phyloP scores from a whole-genome alignment of 1,284 basidiomycete genomes.

The Ganoderma lingzhi region DNA sequence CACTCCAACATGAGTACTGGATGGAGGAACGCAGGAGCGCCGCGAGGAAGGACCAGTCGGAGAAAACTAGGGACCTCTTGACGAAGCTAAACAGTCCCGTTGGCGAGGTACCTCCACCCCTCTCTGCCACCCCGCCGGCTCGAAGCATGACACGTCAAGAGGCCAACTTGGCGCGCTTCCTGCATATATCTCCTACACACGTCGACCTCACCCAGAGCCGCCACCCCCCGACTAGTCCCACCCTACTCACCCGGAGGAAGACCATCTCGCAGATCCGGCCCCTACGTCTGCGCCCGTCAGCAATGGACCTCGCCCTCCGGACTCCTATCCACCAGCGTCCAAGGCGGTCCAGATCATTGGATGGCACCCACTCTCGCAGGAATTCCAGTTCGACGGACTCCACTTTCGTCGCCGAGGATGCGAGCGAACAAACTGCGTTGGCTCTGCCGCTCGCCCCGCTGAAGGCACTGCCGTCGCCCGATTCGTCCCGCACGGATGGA shows the following conservation, averaged over 20 bases:
- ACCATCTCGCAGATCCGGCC: constrained; percentile 35
- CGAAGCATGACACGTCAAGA: constrained; percentile 23
- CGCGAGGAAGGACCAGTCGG: constrained; percentile 45
- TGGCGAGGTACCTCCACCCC: constrained; percentile 10
- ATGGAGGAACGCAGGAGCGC: constrained; percentile 54
- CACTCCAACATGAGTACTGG: constrained; percentile 57
- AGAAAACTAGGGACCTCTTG: constrained; percentile 25
- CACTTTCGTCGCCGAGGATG: constrained; percentile 23
- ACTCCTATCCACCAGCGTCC: constrained; percentile 20
- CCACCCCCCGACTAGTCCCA: constrained; percentile 14
- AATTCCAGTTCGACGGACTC: constrained; percentile 27
- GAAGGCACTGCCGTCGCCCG: constrained; percentile 16
- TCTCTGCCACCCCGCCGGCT: constrained; percentile 13
- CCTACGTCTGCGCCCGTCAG: constrained; percentile 33
- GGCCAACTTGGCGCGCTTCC: constrained; percentile 33
- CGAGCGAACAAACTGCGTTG: constrained; percentile 18
- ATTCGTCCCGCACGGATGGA: constrained; percentile 19
- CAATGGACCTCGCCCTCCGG: constrained; percentile 26
- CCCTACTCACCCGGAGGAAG: constrained; percentile 22
- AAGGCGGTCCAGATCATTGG: constrained; percentile 27
- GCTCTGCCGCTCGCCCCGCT: constrained; percentile 6
- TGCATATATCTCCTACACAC: constrained; percentile 36
- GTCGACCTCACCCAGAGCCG: constrained; percentile 20
- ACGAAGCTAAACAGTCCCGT: constrained; percentile 27
- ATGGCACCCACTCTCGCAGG: constrained; percentile 27